Conservation (phyloP, 2,329 filamentous ascomycete species). For the Endoconidiophora laricicola region DNA sequence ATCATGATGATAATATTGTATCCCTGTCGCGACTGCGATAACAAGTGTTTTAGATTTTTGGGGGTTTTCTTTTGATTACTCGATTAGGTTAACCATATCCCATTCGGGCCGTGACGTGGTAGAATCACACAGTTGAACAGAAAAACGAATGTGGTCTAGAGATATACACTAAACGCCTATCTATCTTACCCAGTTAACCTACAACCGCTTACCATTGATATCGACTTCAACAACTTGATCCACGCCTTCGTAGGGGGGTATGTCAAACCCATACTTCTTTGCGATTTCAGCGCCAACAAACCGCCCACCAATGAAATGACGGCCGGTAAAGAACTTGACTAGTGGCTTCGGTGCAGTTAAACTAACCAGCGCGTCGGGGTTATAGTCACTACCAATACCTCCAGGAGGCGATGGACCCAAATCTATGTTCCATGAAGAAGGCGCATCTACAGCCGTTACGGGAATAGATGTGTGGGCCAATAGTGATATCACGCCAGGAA, state of each 20-base stretch:
- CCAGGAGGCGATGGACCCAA: conserved; percentile 54
- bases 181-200: not conserved
- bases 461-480: conserved; percentile 58
- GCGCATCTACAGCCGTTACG: conserved; percentile 79
- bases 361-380: conserved; percentile 67
- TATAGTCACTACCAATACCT: conserved; percentile 64
- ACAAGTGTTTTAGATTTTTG: too few relatives aligned
- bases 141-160: too few relatives aligned
- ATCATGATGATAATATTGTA: too few relatives aligned
- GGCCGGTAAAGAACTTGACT: conserved; percentile 64
- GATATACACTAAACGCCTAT: too few relatives aligned
- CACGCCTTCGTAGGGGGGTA: conserved; percentile 68
- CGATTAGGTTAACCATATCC: too few relatives aligned
- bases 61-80: too few relatives aligned
- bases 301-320: conserved; percentile 84
- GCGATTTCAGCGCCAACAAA: conserved; percentile 64
- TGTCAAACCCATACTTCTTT: conserved; percentile 69
- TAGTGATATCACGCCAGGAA: conserved; percentile 61
- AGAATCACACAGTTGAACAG: too few relatives aligned
- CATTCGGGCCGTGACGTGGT: too few relatives aligned
- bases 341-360: conserved; percentile 88
- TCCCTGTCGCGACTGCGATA: too few relatives aligned
- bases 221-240: conserved; percentile 77
- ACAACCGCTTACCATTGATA: conserved; percentile 31
- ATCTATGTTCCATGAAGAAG: conserved; percentile 90